Percentiles rank a stretch among this genome's conserved stretches.
Conservation (phyloP, 78 protist species). For the Cavenderia fasciculata region DNA sequence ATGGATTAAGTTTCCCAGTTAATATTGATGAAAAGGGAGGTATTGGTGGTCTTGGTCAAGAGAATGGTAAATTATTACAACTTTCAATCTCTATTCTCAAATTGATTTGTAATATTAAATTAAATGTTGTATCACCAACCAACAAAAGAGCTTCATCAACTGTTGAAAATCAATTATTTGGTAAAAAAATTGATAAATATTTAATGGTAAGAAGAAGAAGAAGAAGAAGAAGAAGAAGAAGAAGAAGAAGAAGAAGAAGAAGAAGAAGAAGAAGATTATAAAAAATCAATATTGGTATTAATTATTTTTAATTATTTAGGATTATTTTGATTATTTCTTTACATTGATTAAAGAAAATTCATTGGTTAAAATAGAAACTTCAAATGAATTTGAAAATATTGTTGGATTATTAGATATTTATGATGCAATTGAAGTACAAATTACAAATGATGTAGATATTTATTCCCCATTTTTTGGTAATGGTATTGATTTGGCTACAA, state of each 20-base stretch:
- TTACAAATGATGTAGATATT: conserved; percentile 22
- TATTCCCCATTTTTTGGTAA: conserved; percentile 20
- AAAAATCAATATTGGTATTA: not conserved
- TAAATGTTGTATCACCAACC: too few species aligned
- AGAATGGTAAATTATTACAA: conserved; percentile 26
- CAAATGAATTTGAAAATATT: conserved; percentile 35
- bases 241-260: too few species aligned
- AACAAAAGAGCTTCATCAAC: too few species aligned
- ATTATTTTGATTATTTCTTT: conserved; percentile 14
- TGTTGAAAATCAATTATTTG: not conserved
- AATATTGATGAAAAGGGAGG: not conserved
- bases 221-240: too few species aligned
- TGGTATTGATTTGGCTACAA: not conserved
- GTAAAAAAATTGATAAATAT: conserved; percentile 13
- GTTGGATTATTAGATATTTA: conserved; percentile 28
- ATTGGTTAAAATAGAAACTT: conserved; percentile 7
- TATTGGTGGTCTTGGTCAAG: not conserved
- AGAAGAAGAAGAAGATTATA: too few species aligned
- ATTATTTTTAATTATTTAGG: not conserved
- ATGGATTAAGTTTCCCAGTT: conserved; percentile 42
- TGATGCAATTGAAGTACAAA: conserved; percentile 40
- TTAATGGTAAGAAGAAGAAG: not conserved
- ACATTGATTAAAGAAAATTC: conserved; percentile 25
- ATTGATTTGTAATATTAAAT: not conserved
- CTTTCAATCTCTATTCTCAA: conserved; percentile 7